Evolutionary conservation across 106 monocot species (phyloP).

Genomic region (Xerophyta viscosa): DNA sequence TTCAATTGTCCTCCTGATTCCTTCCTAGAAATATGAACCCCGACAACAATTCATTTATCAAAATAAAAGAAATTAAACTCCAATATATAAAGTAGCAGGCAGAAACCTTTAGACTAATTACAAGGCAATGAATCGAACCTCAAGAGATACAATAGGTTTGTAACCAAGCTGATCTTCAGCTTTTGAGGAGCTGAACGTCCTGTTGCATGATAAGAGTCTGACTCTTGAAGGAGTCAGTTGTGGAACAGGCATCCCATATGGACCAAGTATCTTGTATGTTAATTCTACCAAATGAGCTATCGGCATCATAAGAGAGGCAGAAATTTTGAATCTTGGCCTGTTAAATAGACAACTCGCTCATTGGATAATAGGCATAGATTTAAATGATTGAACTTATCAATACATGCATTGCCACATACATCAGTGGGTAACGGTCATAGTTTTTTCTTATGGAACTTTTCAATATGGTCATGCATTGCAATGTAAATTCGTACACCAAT

Average conservation of each 20-base stretch:
- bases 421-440: too few species aligned
- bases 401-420: too few species aligned
- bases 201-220: conserved; percentile 84
- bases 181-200: conserved; percentile 80
- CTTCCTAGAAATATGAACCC: conserved; percentile 45
- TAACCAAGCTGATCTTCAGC: conserved; percentile 77
- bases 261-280: conserved; percentile 55
- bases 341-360: conserved; percentile 4
- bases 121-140: conserved; percentile 53
- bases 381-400: too few species aligned
- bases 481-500: too few species aligned
- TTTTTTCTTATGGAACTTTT: too few species aligned
- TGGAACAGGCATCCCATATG: conserved; percentile 89
- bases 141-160: conserved; percentile 79
- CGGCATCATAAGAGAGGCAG: conserved; percentile 80
- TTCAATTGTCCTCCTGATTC: conserved; percentile 70
- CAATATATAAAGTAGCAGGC: too few species aligned
- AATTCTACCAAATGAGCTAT: conserved; percentile 72
- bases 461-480: too few species aligned
- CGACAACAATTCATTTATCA: background rate
- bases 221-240: conserved; percentile 93
- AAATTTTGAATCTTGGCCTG: conserved; percentile 90
- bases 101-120: too few species aligned
- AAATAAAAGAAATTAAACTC: conserved; percentile 1
- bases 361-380: too few species aligned